A percentile compares a stretch with the other conserved stretches of the same genome.
phyloP scores from a whole-genome alignment of 257 asterid genomes.

The Nemophila menziesii region DNA sequence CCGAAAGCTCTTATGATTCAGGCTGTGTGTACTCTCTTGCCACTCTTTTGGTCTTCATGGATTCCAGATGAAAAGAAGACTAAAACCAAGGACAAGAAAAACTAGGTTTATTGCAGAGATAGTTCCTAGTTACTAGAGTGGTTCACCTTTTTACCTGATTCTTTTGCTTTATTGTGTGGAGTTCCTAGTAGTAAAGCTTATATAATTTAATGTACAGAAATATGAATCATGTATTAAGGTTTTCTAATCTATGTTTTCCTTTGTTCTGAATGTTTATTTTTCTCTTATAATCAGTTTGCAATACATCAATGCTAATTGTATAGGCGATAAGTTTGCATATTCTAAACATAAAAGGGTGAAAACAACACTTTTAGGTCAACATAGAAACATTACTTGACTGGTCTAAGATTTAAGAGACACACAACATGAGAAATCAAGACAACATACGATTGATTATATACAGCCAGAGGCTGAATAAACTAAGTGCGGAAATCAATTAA shows the following conservation, averaged over 20 bases:
- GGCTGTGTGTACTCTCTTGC: constrained; percentile 62
- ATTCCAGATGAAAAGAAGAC: constrained; percentile 46
- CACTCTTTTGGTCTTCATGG: constrained; percentile 51
- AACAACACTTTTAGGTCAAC: too few relatives aligned
- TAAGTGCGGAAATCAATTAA: not conserved
- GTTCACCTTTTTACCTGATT: not conserved
- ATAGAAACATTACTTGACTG: too few relatives aligned
- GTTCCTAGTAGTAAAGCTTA: too few relatives aligned
- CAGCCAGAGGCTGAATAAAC: not conserved
- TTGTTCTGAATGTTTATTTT: not conserved
- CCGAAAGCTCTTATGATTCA: constrained; percentile 51
- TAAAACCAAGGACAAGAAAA: constrained; percentile 34
- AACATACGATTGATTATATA: too few relatives aligned
- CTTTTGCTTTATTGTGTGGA: too few relatives aligned
- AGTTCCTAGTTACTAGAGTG: not conserved
- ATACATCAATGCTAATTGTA: too few relatives aligned
- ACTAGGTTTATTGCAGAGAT: constrained; percentile 11
- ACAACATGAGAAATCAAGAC: too few relatives aligned
- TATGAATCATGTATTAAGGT: not conserved
- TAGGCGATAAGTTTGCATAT: too few relatives aligned
- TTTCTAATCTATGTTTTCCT: not conserved
- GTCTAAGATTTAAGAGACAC: too few relatives aligned
- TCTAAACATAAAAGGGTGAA: too few relatives aligned
- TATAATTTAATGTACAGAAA: not conserved
- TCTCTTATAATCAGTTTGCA: too few relatives aligned